Evolutionary conservation across 345 rosid species (phyloP).

Genomic region (Gossypium raimondii): DNA sequence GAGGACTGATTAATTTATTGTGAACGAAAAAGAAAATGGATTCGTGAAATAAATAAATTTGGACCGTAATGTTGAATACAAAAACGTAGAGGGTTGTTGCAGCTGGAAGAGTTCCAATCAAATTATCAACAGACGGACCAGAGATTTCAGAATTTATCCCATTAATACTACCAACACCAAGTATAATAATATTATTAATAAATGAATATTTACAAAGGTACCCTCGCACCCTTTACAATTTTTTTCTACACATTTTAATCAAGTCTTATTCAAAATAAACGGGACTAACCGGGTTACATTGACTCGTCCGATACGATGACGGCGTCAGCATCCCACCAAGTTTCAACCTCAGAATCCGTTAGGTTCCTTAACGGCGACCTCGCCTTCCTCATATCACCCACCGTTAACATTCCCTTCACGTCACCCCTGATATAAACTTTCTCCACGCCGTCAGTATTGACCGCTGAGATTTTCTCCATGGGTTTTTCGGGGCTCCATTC

Average conservation of each 20-base stretch:
- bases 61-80: too few species aligned
- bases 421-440: slow-evolving; percentile 47
- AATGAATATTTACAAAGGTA: slow-evolving; percentile 3
- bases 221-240: background rate
- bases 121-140: background rate
- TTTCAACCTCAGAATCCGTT: slow-evolving; percentile 39
- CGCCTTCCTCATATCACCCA: slow-evolving; percentile 60
- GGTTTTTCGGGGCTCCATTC: slow-evolving; percentile 49
- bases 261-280: background rate
- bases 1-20: too few species aligned
- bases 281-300: background rate
- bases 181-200: background rate
- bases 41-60: too few species aligned
- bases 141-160: background rate
- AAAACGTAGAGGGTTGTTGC: too few species aligned
- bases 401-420: slow-evolving; percentile 34
- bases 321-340: slow-evolving; percentile 68
- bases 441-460: slow-evolving; percentile 30
- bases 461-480: slow-evolving; percentile 32
- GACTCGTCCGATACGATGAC: slow-evolving; percentile 27
- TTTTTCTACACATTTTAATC: background rate
- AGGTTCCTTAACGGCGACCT: slow-evolving; percentile 38
- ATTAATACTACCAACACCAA: background rate
- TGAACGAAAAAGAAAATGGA: too few species aligned
- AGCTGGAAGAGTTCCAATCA: background rate